Conservation (phyloP, 2,329 filamentous ascomycete species). For the Diaporthe citrichinensis region DNA sequence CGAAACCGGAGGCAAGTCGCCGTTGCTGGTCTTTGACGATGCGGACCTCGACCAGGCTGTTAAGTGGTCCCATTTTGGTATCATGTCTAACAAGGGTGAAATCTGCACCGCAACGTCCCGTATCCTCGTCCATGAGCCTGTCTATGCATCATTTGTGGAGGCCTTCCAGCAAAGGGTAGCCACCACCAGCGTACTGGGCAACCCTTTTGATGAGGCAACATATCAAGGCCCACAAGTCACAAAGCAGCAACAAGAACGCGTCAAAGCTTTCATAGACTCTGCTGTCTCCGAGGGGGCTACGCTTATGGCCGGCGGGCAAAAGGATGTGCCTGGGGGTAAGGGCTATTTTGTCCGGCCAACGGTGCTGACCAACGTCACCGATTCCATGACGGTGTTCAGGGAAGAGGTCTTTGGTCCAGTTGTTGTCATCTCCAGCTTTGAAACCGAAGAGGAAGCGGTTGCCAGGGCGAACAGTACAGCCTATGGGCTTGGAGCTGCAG, state of each 20-base stretch:
- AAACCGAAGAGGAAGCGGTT: conserved; percentile 54
- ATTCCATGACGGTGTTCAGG: conserved; percentile 52
- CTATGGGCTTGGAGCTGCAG: conserved; percentile 69
- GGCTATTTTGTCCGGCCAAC: conserved; percentile 54
- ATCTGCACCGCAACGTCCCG: conserved; percentile 73
- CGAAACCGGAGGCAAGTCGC: conserved; percentile 74
- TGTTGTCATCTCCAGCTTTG: conserved; percentile 52
- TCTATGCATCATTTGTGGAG: conserved; percentile 73
- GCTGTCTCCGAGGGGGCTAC: conserved; percentile 77
- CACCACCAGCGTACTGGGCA: conserved; percentile 72
- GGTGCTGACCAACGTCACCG: conserved; percentile 53
- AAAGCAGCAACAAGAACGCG: conserved; percentile 76
- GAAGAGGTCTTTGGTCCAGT: conserved; percentile 56
- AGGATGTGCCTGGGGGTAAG: conserved; percentile 65
- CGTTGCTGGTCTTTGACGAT: conserved; percentile 72
- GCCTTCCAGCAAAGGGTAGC: conserved; percentile 72
- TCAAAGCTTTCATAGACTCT: conserved; percentile 75
- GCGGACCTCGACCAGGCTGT: conserved; percentile 74
- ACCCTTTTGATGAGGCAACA: conserved; percentile 75
- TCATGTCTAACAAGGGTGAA: conserved; percentile 72
- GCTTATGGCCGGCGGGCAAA: conserved; percentile 71
- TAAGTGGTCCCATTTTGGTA: conserved; percentile 61
- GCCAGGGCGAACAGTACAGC: conserved; percentile 59
- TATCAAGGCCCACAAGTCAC: conserved; percentile 81
- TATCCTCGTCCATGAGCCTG: conserved; percentile 70